These are phyloP conservation scores for Pestalotiopsis sp. DNA, from an alignment of 2,329 filamentous ascomycete genomes.

Conservation along the genomic window DNA sequence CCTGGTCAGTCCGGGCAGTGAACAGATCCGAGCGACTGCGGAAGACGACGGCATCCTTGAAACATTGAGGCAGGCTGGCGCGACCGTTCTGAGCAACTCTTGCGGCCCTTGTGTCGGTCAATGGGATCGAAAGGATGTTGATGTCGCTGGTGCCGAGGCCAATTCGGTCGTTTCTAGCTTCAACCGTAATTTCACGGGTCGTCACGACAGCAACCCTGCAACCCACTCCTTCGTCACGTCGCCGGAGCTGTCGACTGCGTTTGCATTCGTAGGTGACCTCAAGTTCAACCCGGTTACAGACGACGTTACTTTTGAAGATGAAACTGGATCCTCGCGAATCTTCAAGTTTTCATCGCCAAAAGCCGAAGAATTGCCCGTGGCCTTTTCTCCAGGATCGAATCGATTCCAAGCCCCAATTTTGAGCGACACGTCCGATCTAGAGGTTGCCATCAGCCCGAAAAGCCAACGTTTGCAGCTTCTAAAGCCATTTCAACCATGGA, in stretches of 20 bases:
- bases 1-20: conserved; percentile 93
- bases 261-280: conserved; percentile 81
- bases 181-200: conserved; percentile 99
- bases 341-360: conserved; percentile 83
- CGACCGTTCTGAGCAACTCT: conserved; percentile 92
- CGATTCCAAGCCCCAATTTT: conserved; percentile 91
- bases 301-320: conserved; percentile 89
- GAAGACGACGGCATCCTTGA: conserved; percentile 86
- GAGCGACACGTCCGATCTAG: conserved; percentile 70
- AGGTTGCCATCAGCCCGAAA: conserved; percentile 81
- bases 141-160: conserved; percentile 76
- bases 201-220: conserved; percentile 94
- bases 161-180: conserved; percentile 99
- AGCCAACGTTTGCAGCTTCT: conserved; percentile 96
- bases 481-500: conserved; percentile 82
- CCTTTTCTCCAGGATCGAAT: conserved; percentile 89
- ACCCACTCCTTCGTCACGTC: conserved; percentile 94
- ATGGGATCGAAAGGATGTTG: conserved; percentile 91
- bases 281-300: conserved; percentile 96
- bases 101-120: conserved; percentile 93
- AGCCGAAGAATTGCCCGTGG: conserved; percentile 83
- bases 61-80: conserved; percentile 96
- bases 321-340: conserved; percentile 67
- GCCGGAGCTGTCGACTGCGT: conserved; percentile 84
- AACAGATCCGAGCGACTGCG: conserved; percentile 95